phyloP scores from a whole-genome alignment of 2,329 filamentous ascomycete genomes.

The Alternaria infectoria region DNA sequence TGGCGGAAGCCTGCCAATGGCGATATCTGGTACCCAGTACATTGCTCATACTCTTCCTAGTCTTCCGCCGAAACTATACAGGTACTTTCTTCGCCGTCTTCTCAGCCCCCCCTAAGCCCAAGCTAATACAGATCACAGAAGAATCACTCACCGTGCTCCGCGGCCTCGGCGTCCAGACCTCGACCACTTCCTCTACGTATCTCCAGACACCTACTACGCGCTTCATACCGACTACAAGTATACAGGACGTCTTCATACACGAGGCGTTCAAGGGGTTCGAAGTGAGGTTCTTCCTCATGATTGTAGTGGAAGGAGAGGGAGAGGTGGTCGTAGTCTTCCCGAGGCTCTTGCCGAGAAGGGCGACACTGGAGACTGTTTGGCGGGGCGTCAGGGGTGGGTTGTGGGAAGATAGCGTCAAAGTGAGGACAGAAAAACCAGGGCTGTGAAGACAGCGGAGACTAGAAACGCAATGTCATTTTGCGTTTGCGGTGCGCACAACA shows the following conservation, averaged over 20 bases:
- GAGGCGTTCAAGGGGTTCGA: conserved; percentile 94
- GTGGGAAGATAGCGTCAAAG: conserved; percentile 64
- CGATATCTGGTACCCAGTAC: conserved; percentile 50
- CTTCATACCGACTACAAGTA: conserved; percentile 89
- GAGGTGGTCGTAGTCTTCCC: conserved; percentile 96
- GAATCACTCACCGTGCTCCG: conserved; percentile 89
- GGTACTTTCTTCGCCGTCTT: conserved; percentile 45
- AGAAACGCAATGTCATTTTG: neutral
- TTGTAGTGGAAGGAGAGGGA: conserved; percentile 87
- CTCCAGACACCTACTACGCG: conserved; percentile 67
- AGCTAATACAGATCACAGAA: conserved; percentile 53
- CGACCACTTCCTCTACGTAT: conserved; percentile 72
- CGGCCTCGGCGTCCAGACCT: conserved; percentile 89
- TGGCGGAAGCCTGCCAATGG: conserved; percentile 52
- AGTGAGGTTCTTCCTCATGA: conserved; percentile 85
- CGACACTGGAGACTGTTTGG: conserved; percentile 88
- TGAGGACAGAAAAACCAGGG: neutral
- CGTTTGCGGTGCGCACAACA: neutral
- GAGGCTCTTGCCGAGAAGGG: conserved; percentile 73
- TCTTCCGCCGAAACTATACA: conserved; percentile 58
- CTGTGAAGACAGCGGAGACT: neutral
- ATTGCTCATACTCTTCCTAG: conserved; percentile 51
- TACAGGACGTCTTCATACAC: conserved; percentile 92
- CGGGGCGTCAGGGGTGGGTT: conserved; percentile 81
- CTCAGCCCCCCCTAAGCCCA: neutral